A percentile compares a stretch with the other conserved stretches of the same genome.
Evolutionary conservation across 768 basidiomycete species (phyloP).

Genomic region (Tricholoma flavovirens): DNA sequence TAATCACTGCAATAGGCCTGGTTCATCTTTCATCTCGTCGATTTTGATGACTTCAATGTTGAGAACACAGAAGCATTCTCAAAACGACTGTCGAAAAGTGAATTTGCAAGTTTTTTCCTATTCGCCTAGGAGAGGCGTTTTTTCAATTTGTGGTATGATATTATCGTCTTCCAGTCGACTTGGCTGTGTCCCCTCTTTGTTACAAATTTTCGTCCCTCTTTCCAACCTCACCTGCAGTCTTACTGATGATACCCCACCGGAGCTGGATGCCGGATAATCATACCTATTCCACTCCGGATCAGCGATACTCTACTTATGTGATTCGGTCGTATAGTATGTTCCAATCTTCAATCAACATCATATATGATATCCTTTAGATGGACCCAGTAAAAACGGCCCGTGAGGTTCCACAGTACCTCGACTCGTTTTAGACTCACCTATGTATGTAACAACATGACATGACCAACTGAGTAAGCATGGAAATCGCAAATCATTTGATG

Average conservation of each 20-base stretch:
- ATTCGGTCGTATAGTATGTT: not conserved
- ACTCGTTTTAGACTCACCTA: too few relatives aligned
- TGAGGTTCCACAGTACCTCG: too few relatives aligned
- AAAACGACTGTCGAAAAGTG: not conserved
- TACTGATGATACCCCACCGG: conserved; percentile 20
- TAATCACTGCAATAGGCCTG: conserved; percentile 1
- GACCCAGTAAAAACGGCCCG: too few relatives aligned
- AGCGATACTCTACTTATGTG: conserved; percentile 4
- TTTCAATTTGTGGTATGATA: not conserved
- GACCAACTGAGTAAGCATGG: too few relatives aligned
- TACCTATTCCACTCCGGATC: conserved; percentile 12
- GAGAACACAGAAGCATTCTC: not conserved
- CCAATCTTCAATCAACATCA: not conserved
- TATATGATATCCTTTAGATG: not conserved
- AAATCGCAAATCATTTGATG: too few relatives aligned
- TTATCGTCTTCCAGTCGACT: not conserved
- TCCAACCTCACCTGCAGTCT: conserved; percentile 7
- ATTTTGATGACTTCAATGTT: not conserved
- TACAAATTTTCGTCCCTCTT: not conserved
- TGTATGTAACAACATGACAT: too few relatives aligned
- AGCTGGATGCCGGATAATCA: conserved; percentile 14
- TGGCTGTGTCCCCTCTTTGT: not conserved
- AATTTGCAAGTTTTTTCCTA: not conserved
- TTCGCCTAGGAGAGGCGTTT: not conserved
- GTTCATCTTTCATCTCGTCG: not conserved